phyloP scores from a whole-genome alignment of 176 grass and related monocot species.

The Elaeis guineensis region DNA sequence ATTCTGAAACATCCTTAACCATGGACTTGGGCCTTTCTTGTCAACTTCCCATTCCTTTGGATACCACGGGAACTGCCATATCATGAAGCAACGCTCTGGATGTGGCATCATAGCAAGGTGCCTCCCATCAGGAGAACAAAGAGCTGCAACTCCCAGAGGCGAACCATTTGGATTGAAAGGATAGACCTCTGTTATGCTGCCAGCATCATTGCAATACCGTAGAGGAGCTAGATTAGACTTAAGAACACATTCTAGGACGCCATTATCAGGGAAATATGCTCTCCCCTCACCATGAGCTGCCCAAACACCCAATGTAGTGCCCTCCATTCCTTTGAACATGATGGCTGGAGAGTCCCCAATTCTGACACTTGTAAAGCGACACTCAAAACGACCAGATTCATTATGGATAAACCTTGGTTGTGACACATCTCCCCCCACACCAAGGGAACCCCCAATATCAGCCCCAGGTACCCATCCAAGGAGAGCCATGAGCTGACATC shows the following conservation, averaged over 20 bases:
- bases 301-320: conserved; percentile 73
- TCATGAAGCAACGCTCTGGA: conserved; percentile 94
- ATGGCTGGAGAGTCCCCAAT: conserved; percentile 65
- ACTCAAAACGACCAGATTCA: conserved; percentile 84
- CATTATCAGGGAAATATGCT: conserved; percentile 70
- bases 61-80: conserved; percentile 98
- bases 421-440: conserved; percentile 52
- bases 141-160: conserved; percentile 66
- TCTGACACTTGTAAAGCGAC: conserved; percentile 66
- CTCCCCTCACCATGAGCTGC: conserved; percentile 87
- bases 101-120: conserved; percentile 98
- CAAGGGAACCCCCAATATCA: conserved; percentile 41
- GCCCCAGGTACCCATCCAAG: conserved; percentile 91
- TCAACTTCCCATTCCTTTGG: conserved; percentile 83
- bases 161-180: conserved; percentile 98
- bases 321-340: conserved; percentile 94
- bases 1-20: conserved; percentile 91
- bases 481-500: conserved; percentile 94
- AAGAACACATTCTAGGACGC: conserved; percentile 39
- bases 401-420: conserved; percentile 97
- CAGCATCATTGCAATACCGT: conserved; percentile 68
- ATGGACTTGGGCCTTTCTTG: conserved; percentile 69
- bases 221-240: conserved; percentile 61
- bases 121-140: conserved; percentile 84
- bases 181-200: conserved; percentile 60